Base-by-base conservation (phyloP, 2,329 filamentous ascomycete species). In the Rugonectria rugulosa region DNA sequence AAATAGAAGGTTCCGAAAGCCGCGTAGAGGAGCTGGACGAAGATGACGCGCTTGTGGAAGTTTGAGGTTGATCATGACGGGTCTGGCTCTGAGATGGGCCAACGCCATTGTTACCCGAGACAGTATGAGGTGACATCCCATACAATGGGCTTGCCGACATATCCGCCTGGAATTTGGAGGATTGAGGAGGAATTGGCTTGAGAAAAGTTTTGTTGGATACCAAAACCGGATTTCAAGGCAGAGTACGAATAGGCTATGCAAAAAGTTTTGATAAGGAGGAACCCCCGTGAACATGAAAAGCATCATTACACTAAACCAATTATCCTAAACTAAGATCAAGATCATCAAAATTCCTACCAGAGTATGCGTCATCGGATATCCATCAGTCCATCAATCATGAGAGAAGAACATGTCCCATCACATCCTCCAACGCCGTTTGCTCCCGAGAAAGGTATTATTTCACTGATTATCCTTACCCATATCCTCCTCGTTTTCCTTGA, bases 21-120 rank as follows among this genome's bases (percentile, higher is more conserved):
- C 81, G 63, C 66, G 75, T 73, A 56, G 75, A 79, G 32, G 80
- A 81, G 60, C 53, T 77, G 10, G 80, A 81, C 37, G 81, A 84
- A 6, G 82, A 86, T 14, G 78, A 84, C 31, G 74, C 78, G 59
- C 76, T 86, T 44, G 76, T 84, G 0, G 81, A 85, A 63, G 81
- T 86, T 3, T 84, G 75, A 67, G 24, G 17, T 7, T 31, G 3
- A n/a, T n/a, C n/a, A n/a, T n/a, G n/a, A n/a, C n/a, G n/a, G n/a
- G n/a, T n/a, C n/a, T n/a, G n/a, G n/a, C n/a, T n/a, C n/a, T n/a
- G n/a, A n/a, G n/a, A n/a, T n/a, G n/a, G n/a, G n/a, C n/a, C n/a
- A n/a, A n/a, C n/a, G n/a, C n/a, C n/a, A n/a, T n/a, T n/a, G n/a
- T n/a, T n/a, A n/a, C n/a, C n/a, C n/a, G n/a, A n/a, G n/a, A n/a